phyloP scores from a whole-genome alignment of 1,139 yeast genomes.

The Schwanniomyces etchellsii region DNA sequence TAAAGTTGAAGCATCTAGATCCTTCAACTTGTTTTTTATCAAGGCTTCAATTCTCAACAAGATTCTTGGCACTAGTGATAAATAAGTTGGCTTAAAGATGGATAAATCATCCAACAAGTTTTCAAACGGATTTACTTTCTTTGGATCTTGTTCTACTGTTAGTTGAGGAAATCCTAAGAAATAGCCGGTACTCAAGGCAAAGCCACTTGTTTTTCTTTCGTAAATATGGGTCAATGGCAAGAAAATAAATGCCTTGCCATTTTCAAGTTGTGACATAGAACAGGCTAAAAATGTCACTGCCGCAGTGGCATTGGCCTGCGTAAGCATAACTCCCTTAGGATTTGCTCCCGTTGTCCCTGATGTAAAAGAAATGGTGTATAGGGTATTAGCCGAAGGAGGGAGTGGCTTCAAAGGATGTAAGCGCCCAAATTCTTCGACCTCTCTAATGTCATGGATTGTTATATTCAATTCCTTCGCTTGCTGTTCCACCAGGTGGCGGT shows the following conservation, averaged over 20 bases:
- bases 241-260: constrained; percentile 18
- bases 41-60: constrained; percentile 56
- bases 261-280: constrained; percentile 8
- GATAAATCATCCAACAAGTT: constrained; percentile 54
- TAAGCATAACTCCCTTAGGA: constrained; percentile 37
- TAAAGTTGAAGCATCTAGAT: constrained; percentile 12
- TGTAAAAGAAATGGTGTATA: constrained; percentile 36
- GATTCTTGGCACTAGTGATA: constrained; percentile 63
- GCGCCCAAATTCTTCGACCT: constrained; percentile 24
- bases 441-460: constrained; percentile 24
- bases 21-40: constrained; percentile 30
- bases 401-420: constrained; percentile 17
- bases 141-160: constrained; percentile 32
- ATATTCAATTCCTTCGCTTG: constrained; percentile 19
- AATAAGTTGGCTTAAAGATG: constrained; percentile 45
- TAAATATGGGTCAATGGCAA: constrained; percentile 36
- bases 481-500: constrained; percentile 13
- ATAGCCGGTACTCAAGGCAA: constrained; percentile 28
- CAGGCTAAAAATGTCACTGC: constrained; percentile 17
- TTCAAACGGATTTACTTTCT: constrained; percentile 7
- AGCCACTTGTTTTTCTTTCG: constrained; percentile 29
- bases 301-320: constrained; percentile 24
- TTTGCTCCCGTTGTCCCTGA: constrained; percentile 39
- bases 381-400: constrained; percentile 23
- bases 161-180: constrained; percentile 39